Evolutionary conservation across 345 rosid species (phyloP).

Genomic region (Punica granatum): DNA sequence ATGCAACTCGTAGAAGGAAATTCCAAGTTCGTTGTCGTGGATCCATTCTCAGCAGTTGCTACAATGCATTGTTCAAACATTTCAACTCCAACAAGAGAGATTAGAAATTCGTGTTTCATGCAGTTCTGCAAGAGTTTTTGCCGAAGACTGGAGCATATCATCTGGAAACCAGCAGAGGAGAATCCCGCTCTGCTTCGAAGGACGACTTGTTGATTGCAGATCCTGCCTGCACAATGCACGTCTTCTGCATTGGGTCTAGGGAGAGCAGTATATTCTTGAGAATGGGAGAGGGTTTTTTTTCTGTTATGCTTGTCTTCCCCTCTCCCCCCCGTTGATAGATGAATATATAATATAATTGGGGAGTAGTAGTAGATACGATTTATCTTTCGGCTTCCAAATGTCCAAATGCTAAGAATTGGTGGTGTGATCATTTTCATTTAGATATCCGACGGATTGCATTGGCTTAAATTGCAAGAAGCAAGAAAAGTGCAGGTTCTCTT

Average conservation of each 20-base stretch:
- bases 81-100: background rate
- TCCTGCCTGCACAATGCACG: too few species aligned
- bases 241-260: too few species aligned
- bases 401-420: background rate
- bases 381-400: too few species aligned
- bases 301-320: too few species aligned
- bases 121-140: constrained; percentile 86
- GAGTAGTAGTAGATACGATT: too few species aligned
- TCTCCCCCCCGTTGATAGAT: too few species aligned
- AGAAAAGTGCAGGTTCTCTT: background rate
- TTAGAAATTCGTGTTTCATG: background rate
- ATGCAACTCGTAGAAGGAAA: background rate
- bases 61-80: background rate
- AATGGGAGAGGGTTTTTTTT: too few species aligned
- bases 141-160: constrained; percentile 56
- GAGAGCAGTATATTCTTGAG: too few species aligned
- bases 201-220: constrained; percentile 36
- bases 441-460: too few species aligned
- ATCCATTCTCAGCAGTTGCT: background rate
- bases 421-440: too few species aligned
- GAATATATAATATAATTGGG: too few species aligned
- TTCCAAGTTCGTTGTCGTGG: background rate
- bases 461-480: background rate
- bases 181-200: constrained; percentile 35
- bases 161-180: constrained; percentile 63